Conservation (phyloP, 2,329 filamentous ascomycete species). For the Ceratocystis eucalypticola region DNA sequence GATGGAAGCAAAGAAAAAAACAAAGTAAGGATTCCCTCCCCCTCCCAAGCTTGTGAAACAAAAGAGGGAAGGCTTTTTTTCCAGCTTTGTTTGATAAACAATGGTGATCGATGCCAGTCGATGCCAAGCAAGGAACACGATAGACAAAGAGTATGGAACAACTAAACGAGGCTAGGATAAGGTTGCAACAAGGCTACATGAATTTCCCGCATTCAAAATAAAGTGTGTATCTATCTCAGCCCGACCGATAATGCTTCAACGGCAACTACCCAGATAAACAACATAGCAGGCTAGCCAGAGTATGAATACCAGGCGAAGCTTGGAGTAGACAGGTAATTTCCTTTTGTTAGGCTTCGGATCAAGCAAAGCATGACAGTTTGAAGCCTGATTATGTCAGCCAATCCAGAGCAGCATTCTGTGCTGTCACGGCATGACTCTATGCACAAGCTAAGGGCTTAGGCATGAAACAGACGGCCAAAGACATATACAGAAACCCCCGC, state of each 20-base stretch:
- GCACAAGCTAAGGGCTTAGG: neutral
- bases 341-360: neutral
- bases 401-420: neutral
- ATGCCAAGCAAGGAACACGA: no score
- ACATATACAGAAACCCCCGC: neutral
- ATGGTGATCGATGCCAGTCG: no score
- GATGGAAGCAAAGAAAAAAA: neutral
- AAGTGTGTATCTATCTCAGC: neutral
- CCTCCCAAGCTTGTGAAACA: neutral
- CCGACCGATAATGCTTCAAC: neutral
- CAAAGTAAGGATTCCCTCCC: neutral
- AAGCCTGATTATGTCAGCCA: constrained; percentile 7
- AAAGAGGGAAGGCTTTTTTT: no score
- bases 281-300: neutral
- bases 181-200: neutral
- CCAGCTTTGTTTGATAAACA: no score
- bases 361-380: neutral
- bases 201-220: neutral
- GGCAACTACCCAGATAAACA: neutral
- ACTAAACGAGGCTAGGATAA: neutral
- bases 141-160: no score
- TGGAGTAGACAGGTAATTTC: neutral
- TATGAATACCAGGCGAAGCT: neutral
- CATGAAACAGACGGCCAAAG: neutral
- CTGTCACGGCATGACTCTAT: neutral